Conservation (phyloP, 805 yeast species). For the Candida boleticola region DNA sequence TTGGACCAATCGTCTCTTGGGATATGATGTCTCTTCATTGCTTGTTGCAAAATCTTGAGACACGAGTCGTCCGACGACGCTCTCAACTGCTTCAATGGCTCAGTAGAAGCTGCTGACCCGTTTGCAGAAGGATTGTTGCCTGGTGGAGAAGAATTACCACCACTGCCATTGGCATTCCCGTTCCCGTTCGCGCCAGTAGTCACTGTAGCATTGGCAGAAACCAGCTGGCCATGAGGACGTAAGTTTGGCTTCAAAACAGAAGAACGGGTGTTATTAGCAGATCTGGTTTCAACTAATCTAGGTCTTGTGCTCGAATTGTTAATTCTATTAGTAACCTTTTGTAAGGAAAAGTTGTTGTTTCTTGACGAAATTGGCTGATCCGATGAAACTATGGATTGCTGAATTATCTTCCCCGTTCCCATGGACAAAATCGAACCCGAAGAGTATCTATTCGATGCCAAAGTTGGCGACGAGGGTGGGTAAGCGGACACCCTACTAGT, state of each 20-base stretch:
- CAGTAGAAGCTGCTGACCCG: conserved; percentile 27
- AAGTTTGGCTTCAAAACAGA: conserved; percentile 4
- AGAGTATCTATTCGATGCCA: conserved; percentile 34
- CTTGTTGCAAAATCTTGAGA: conserved; percentile 80
- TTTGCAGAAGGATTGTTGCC: conserved; percentile 20
- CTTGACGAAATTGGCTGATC: not conserved
- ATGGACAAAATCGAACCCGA: conserved; percentile 36
- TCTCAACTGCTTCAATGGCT: conserved; percentile 78
- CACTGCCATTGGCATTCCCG: conserved; percentile 9
- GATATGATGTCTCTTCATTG: conserved; percentile 80
- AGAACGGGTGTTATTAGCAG: conserved; percentile 5
- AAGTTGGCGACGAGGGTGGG: conserved; percentile 4
- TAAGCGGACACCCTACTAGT: conserved; percentile 7
- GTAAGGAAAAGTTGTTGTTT: conserved; percentile 8
- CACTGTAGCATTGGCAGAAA: conserved; percentile 8
- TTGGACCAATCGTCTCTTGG: conserved; percentile 80
- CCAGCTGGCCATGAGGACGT: conserved; percentile 7
- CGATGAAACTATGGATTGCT: conserved; percentile 16
- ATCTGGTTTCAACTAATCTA: conserved; percentile 22
- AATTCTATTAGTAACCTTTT: conserved; percentile 6
- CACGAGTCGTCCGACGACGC: conserved; percentile 93
- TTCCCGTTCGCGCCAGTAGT: conserved; percentile 8
- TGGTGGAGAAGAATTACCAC: conserved; percentile 14
- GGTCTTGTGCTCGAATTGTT: conserved; percentile 12
- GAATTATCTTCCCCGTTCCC: conserved; percentile 42